A percentile compares a stretch with the other conserved stretches of the same genome.
Conservation (phyloP, 2,329 filamentous ascomycete species). For the Ceratocystis alfenasii region DNA sequence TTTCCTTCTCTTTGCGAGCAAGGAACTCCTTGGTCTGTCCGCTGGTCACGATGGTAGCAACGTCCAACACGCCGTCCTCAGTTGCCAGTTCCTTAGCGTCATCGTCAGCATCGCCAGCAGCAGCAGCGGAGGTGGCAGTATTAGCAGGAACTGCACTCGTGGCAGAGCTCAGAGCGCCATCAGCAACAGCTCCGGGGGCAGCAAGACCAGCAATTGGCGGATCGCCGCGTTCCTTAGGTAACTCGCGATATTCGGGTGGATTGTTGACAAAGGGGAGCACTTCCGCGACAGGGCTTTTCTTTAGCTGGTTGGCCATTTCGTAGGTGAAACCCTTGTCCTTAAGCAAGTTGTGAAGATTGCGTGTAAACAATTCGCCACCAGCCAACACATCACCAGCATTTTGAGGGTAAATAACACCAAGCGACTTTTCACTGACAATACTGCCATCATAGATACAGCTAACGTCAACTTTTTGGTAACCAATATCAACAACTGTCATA, state of each 20-base stretch:
- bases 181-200: slow-evolving; percentile 25
- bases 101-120: slow-evolving; percentile 31
- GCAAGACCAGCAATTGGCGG: slow-evolving; percentile 19
- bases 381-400: slow-evolving; percentile 38
- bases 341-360: slow-evolving; percentile 56
- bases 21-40: slow-evolving; percentile 73
- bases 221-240: slow-evolving; percentile 33
- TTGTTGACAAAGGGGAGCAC: slow-evolving; percentile 46
- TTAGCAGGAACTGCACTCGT: slow-evolving; percentile 26
- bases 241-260: slow-evolving; percentile 37
- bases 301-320: slow-evolving; percentile 60
- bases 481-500: slow-evolving; percentile 82
- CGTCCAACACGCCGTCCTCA: slow-evolving; percentile 66
- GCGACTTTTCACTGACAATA: slow-evolving; percentile 55
- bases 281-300: slow-evolving; percentile 54
- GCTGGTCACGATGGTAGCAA: slow-evolving; percentile 72
- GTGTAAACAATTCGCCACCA: slow-evolving; percentile 80
- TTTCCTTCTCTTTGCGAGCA: slow-evolving; percentile 72
- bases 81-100: slow-evolving; percentile 34
- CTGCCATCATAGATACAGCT: slow-evolving; percentile 78
- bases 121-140: slow-evolving; percentile 26
- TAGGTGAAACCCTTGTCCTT: slow-evolving; percentile 45
- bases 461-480: slow-evolving; percentile 82
- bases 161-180: slow-evolving; percentile 27
- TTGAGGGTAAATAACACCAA: slow-evolving; percentile 42